Evolutionary conservation across 768 basidiomycete genomes (phyloP), one percentile per base, ranked within the genome.

Genomic region (Holtermannia corniformis): DNA sequence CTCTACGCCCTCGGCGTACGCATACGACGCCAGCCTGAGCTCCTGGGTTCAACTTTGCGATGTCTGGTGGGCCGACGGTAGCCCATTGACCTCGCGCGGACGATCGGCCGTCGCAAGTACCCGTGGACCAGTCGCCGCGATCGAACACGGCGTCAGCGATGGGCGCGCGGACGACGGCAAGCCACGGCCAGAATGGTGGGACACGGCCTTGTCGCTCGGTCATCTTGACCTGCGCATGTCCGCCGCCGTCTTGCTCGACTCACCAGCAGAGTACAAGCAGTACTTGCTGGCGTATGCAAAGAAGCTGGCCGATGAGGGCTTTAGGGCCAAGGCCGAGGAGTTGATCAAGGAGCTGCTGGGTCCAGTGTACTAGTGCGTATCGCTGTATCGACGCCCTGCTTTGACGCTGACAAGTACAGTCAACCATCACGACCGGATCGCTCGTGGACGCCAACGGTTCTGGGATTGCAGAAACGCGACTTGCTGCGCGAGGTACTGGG

Each of bases 341-440:
- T 72, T 99, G 51, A 80, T 93, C 47, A 84, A 80, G 71, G 95
- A 96, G 58, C 76, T 97, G 49, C 82, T 86, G 61, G 91, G 92
- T 14, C 92, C 91, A 0, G 75, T 91, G 37, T 93, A 87, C 73
- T 85, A 83, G 92, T 92, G 65, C 54, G 86, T 79, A 1, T 4
- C n/a, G n/a, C n/a, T n/a, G n/a, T n/a, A n/a, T n/a, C n/a, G n/a
- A n/a, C n/a, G n/a, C n/a, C n/a, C 19, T 41, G 22, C 52, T 55
- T 53, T 41, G 10, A 21, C 32, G 21, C 32, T 51, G 42, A 56
- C 27, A 37, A 16, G 25, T 50, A 32, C 55, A 55, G 56, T 44
- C 50, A 26, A 49, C n/a, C 63, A 85, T 85, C 81, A 44, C 78
- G 78, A 16, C 76, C 79, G 52, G 81, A 74, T 40, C 76, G 86